Conservation (phyloP, 768 basidiomycete genomes). For the Pulveroboletus sp. region DNA sequence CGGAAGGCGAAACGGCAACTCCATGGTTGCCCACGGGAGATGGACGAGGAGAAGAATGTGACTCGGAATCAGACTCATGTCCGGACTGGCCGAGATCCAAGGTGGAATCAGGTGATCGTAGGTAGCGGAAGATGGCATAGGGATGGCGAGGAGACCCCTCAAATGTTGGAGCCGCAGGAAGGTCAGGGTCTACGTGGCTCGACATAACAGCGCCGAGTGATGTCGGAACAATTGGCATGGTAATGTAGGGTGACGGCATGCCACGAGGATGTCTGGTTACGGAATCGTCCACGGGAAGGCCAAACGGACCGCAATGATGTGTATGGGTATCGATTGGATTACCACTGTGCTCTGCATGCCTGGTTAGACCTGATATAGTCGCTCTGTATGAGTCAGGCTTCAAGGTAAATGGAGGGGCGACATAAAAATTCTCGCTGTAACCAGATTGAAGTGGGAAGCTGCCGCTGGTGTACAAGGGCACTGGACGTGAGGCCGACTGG, state of each 20-base stretch:
- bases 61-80: not conserved
- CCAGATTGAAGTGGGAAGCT: not conserved
- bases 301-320: not conserved
- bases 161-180: not conserved
- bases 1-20: not conserved
- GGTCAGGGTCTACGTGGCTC: not conserved
- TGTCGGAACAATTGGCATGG: conserved; percentile 7
- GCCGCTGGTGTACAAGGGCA: not conserved
- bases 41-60: not conserved
- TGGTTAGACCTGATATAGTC: conserved; percentile 1
- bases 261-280: not conserved
- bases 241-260: not conserved
- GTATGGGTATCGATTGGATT: conserved; percentile 2
- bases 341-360: not conserved
- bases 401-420: not conserved
- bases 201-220: not conserved
- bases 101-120: not conserved
- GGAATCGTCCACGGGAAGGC: not conserved
- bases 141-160: not conserved
- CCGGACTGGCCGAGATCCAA: not conserved
- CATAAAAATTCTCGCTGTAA: not conserved
- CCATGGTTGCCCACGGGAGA: not conserved
- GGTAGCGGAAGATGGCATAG: not conserved
- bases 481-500: not conserved
- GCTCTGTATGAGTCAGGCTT: not conserved